A percentile compares a stretch with the other conserved stretches of the same genome.
Conservation (phyloP, 164 flowering plant species). For the Brasenia schreberi region DNA sequence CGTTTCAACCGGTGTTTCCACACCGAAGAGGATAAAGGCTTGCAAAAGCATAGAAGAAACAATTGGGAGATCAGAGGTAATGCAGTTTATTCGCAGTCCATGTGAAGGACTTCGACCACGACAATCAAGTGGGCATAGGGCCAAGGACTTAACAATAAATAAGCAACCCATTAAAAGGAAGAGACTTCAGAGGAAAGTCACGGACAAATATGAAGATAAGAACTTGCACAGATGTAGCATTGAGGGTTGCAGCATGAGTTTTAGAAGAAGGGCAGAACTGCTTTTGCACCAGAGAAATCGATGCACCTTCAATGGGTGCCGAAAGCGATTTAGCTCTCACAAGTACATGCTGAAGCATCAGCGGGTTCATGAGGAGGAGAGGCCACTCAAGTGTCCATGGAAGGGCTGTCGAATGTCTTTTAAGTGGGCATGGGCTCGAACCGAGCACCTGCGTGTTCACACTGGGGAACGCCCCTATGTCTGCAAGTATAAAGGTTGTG, state of each 20-base stretch:
- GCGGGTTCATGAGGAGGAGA: constrained; percentile 67
- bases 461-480: constrained; percentile 84
- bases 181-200: constrained; percentile 1
- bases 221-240: constrained; percentile 37
- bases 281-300: constrained; percentile 44
- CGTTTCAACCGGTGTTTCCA: not conserved
- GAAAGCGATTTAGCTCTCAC: constrained; percentile 68
- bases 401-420: constrained; percentile 80
- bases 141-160: not conserved
- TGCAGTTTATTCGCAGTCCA: constrained; percentile 49
- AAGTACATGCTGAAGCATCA: constrained; percentile 53
- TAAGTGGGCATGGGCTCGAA: constrained; percentile 98
- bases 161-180: not conserved
- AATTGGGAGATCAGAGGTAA: not conserved
- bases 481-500: constrained; percentile 70
- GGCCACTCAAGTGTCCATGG: constrained; percentile 90
- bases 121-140: not conserved
- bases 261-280: constrained; percentile 54
- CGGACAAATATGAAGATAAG: constrained; percentile 10
- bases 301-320: constrained; percentile 63
- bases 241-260: constrained; percentile 66
- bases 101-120: constrained; percentile 92
- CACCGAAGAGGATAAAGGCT: not conserved
- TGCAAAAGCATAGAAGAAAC: not conserved
- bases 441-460: constrained; percentile 78